A percentile compares a stretch with the other conserved stretches of the same genome.
phyloP scores from a whole-genome alignment of 2,329 filamentous ascomycete genomes.

The Apiospora sp. region DNA sequence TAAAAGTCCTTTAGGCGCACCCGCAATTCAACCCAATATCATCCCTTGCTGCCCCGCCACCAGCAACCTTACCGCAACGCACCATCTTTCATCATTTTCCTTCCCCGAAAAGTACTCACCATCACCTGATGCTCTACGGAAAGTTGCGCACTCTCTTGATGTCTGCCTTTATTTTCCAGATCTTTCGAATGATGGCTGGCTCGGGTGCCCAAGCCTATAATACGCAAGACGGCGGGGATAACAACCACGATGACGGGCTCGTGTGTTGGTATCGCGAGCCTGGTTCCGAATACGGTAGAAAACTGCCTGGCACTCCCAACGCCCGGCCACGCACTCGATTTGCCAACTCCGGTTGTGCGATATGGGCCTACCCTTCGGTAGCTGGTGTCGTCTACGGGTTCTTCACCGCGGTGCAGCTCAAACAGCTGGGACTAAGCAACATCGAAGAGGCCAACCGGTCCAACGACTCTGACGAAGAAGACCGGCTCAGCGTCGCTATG shows the following conservation, averaged over 20 bases:
- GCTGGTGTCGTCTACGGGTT: neutral
- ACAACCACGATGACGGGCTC: neutral
- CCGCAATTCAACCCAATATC: too few relatives aligned
- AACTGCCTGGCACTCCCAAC: neutral
- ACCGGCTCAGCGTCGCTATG: neutral
- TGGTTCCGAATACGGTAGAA: neutral
- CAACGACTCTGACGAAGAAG: neutral
- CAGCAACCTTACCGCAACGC: neutral
- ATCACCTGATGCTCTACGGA: neutral
- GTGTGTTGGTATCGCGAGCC: neutral
- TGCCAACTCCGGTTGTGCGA: neutral
- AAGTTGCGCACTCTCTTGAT: neutral
- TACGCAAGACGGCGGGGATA: neutral
- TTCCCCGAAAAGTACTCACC: neutral
- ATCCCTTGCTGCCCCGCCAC: neutral
- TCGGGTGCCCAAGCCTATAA: neutral
- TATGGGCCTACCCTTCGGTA: slow-evolving; percentile 7
- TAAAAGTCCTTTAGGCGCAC: too few relatives aligned
- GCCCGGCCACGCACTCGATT: neutral
- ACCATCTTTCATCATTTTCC: neutral
- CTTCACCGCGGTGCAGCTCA: slow-evolving; percentile 22
- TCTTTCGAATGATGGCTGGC: neutral
- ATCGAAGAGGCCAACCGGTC: neutral
- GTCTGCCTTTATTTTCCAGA: neutral
- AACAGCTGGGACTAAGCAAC: slow-evolving; percentile 12